Evolutionary conservation across 2,329 filamentous ascomycete species (phyloP).

Genomic region (Pestalotiopsis sp.): DNA sequence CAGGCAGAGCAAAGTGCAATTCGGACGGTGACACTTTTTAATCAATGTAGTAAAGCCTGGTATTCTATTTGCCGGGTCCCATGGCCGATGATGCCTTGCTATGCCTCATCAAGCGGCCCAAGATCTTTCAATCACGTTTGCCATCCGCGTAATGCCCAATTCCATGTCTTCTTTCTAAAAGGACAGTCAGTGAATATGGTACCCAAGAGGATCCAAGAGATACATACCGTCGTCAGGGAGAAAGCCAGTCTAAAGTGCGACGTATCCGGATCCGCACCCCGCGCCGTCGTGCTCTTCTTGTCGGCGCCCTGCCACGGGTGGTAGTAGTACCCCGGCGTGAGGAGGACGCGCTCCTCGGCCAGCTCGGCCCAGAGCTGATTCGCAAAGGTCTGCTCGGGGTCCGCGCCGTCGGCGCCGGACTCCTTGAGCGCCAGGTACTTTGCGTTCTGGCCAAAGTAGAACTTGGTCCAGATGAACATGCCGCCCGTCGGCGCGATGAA

Average conservation of each 20-base stretch:
- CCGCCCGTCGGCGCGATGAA: constrained; percentile 31
- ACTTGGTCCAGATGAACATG: constrained; percentile 36
- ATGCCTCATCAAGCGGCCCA: not conserved
- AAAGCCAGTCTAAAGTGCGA: constrained; percentile 32
- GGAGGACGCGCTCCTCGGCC: constrained; percentile 22
- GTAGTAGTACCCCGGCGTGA: constrained; percentile 35
- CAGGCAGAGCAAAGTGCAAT: too few relatives aligned
- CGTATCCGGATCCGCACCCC: constrained; percentile 23
- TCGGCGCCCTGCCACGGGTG: constrained; percentile 32
- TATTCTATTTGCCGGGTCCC: too few relatives aligned
- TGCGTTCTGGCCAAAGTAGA: constrained; percentile 24
- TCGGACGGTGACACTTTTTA: too few relatives aligned
- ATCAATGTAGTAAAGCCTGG: too few relatives aligned
- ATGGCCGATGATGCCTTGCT: not conserved
- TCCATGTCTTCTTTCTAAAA: constrained; percentile 20
- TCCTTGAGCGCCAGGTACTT: constrained; percentile 25
- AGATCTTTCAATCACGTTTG: not conserved
- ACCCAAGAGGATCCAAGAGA: not conserved
- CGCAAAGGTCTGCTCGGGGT: constrained; percentile 27
- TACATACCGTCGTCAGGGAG: constrained; percentile 29
- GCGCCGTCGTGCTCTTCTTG: constrained; percentile 25
- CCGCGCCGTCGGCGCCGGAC: constrained; percentile 6
- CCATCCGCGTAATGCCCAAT: constrained; percentile 15
- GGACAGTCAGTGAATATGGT: not conserved
- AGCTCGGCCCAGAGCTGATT: constrained; percentile 19